Base-by-base conservation (phyloP, 192 early-diverging fungal genomes). In the Linnemannia schmuckeri region DNA sequence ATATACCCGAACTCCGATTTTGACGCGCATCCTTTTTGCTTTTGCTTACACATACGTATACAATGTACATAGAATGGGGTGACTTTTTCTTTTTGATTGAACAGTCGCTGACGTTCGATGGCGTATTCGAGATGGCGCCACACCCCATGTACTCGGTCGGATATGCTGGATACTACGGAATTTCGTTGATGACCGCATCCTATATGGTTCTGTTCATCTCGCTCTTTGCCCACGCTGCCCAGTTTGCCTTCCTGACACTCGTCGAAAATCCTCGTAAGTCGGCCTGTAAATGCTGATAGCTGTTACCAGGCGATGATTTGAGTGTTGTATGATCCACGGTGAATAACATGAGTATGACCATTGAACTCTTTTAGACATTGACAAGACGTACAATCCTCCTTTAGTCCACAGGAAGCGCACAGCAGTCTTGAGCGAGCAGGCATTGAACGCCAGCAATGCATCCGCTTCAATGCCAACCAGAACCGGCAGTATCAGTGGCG, bases 121-220 rank as follows among this genome's bases (percentile, higher is more conserved):
- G 97, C 61, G 96, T 97, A 4, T 98, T 98, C 90, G 97, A 98
- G 83, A 96, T 97, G 95, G 97, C 97, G 0, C 98, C 98, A 44
- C 98, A 99, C 82, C 98, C 98, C 6, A 99, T 99, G 98, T 99
- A 99, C 89, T 98, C 97, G n/a, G 95, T 99, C 49, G 98, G 98
- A 10, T 99, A 99, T 86, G 93, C 95, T 57, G 97, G 98, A 27
- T 99, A 97, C 91, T 99, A 99, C 88, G 98, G 97, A 33, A 91
- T 96, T 4, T 95, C 97, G 27, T 87, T 99, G 61, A 97, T 99
- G 79, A 95, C 95, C 33, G 96, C 97, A 41, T 95, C 93, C 73
- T 97, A 98, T 86, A 96, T 93, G 61, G 97, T 99, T 3, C 92
- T 99, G 42, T 98, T 96, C 81, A 94, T 95, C 52, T 95, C 94